Evolutionary conservation across 1,284 basidiomycete species (phyloP).

Genomic region (Mycena citricolor): DNA sequence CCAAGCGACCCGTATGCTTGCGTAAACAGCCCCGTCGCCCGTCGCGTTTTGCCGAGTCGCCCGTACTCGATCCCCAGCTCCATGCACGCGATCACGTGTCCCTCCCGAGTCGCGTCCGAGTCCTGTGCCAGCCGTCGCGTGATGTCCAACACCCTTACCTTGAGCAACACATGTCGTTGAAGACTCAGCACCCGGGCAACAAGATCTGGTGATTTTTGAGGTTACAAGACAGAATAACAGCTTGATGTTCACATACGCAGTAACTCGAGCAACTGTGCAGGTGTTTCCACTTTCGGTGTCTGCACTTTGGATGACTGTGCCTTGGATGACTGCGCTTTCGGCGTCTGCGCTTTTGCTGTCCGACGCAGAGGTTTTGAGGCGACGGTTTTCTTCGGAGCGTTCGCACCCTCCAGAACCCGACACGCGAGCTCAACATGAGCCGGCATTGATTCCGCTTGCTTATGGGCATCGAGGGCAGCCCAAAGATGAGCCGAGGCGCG

Average conservation of each 20-base stretch:
- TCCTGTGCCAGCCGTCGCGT: slow-evolving; percentile 44
- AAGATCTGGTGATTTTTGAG: too few relatives aligned
- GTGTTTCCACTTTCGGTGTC: too few relatives aligned
- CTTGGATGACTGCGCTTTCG: too few relatives aligned
- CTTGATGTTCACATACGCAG: too few relatives aligned
- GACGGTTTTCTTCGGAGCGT: too few relatives aligned
- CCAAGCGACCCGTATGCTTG: too few relatives aligned
- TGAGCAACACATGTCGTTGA: slow-evolving; percentile 48
- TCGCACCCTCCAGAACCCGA: too few relatives aligned
- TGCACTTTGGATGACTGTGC: too few relatives aligned
- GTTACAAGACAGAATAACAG: too few relatives aligned
- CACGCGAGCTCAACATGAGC: slow-evolving; percentile 54
- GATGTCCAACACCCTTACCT: slow-evolving; percentile 53
- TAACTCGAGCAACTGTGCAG: too few relatives aligned
- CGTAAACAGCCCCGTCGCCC: slow-evolving; percentile 64
- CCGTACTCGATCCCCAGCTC: slow-evolving; percentile 78
- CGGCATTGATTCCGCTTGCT: slow-evolving; percentile 40
- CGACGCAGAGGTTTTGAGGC: too few relatives aligned
- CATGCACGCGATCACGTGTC: slow-evolving; percentile 62
- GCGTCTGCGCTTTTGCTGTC: too few relatives aligned
- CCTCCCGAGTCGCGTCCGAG: slow-evolving; percentile 45
- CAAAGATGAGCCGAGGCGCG: slow-evolving; percentile 56
- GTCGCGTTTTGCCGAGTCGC: slow-evolving; percentile 69
- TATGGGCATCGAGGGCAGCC: slow-evolving; percentile 64
- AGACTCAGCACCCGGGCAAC: slow-evolving; percentile 69